A percentile compares a stretch with the other conserved stretches of the same genome.
phyloP scores from a whole-genome alignment of 2,329 filamentous ascomycete genomes.

The Plenodomus biglobosus region DNA sequence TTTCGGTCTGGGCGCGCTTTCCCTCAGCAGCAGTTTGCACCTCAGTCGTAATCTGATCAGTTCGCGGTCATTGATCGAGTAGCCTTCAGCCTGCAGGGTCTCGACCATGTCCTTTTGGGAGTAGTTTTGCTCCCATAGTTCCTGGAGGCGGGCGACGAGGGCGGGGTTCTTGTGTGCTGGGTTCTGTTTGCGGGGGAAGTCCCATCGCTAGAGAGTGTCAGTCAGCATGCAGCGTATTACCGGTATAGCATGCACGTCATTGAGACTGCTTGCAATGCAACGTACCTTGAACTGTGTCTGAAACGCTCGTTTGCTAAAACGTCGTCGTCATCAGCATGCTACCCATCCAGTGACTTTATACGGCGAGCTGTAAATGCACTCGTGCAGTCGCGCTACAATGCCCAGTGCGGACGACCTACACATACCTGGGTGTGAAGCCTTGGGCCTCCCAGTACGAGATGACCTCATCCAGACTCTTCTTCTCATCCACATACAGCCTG shows the following conservation, averaged over 20 bases:
- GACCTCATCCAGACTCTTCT: slow-evolving; percentile 71
- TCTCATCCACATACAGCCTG: slow-evolving; percentile 75
- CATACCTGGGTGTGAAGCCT: slow-evolving; percentile 70
- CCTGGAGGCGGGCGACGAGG: slow-evolving; percentile 68
- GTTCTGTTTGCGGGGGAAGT: slow-evolving; percentile 73
- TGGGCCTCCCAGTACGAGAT: slow-evolving; percentile 66
- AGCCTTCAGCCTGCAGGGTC: slow-evolving; percentile 70
- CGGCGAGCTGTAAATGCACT: slow-evolving; percentile 23
- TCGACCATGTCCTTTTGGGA: slow-evolving; percentile 73
- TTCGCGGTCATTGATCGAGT: slow-evolving; percentile 70
- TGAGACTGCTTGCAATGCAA: neutral
- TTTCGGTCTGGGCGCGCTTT: slow-evolving; percentile 55
- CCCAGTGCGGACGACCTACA: slow-evolving; percentile 9
- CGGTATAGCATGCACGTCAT: neutral
- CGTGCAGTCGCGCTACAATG: slow-evolving; percentile 9
- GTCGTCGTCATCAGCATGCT: slow-evolving; percentile 12
- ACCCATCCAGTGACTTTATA: slow-evolving; percentile 21
- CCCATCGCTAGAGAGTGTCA: slow-evolving; percentile 59
- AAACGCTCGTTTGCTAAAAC: slow-evolving; percentile 68
- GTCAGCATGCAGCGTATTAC: neutral
- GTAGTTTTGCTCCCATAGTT: slow-evolving; percentile 76
- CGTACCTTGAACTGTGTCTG: slow-evolving; percentile 68
- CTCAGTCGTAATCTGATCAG: slow-evolving; percentile 68
- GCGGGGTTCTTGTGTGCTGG: slow-evolving; percentile 69
- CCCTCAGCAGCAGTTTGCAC: slow-evolving; percentile 67